phyloP scores from a whole-genome alignment of 768 basidiomycete genomes.

The Udeniomyces megalosporus region DNA sequence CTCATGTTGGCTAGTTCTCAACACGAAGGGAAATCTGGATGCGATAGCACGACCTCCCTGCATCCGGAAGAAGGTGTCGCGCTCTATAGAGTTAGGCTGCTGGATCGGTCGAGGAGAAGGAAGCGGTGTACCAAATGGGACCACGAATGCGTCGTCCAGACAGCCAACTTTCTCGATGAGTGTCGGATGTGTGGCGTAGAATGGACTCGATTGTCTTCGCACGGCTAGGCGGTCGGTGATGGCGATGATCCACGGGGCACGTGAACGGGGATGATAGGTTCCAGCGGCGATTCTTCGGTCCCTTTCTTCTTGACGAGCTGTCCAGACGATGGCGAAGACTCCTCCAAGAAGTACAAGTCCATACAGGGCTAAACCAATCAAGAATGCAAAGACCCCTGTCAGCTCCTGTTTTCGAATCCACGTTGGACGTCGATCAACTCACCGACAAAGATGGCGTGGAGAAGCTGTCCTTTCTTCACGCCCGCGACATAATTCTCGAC shows the following conservation, averaged over 20 bases:
- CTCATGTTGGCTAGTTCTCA: neutral
- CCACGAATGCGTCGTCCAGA: neutral
- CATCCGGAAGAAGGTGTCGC: neutral
- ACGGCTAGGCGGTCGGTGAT: neutral
- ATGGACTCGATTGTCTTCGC: neutral
- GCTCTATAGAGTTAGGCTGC: neutral
- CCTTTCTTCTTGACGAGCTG: neutral
- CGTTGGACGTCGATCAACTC: neutral
- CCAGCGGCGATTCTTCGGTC: neutral
- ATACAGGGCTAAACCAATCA: constrained; percentile 40
- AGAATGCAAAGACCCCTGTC: too few relatives aligned
- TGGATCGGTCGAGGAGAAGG: neutral
- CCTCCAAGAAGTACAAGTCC: constrained; percentile 66
- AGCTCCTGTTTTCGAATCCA: neutral
- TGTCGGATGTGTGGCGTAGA: neutral
- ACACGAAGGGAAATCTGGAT: neutral
- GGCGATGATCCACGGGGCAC: neutral
- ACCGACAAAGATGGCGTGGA: constrained; percentile 66
- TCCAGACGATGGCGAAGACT: constrained; percentile 20
- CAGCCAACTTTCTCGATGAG: neutral
- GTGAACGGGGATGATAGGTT: neutral
- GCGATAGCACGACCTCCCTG: neutral
- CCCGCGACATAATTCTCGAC: constrained; percentile 55
- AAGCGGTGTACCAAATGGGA: neutral
- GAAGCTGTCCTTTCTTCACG: constrained; percentile 63